These are phyloP conservation scores for Phoma sp. DNA, from an alignment of 2,329 filamentous ascomycete species.

Conservation along the genomic window DNA sequence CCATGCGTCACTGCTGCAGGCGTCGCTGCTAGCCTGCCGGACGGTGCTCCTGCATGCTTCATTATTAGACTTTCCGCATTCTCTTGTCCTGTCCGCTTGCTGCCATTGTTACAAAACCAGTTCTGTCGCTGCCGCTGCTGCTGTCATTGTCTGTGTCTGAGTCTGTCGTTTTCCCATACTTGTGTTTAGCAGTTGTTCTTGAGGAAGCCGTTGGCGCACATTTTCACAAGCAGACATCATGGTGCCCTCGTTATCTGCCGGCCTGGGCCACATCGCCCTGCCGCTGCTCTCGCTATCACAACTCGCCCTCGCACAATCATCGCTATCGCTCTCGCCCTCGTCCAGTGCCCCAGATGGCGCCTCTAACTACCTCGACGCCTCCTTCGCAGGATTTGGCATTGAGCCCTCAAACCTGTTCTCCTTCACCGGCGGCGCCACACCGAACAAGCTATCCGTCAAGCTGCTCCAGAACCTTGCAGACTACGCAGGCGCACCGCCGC, in stretches of 20 bases:
- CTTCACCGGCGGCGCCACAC: conserved; percentile 52
- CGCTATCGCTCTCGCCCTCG: conserved; percentile 40
- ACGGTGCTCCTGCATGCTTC: conserved; percentile 11
- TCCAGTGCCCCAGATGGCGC: conserved; percentile 36
- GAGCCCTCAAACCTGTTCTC: conserved; percentile 61
- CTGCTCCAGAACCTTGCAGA: conserved; percentile 57
- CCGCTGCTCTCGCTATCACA: conserved; percentile 28
- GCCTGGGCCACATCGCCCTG: conserved; percentile 13
- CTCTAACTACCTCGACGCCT: conserved; percentile 49
- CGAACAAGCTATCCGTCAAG: conserved; percentile 56
- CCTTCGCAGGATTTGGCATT: conserved; percentile 59
- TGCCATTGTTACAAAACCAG: conserved; percentile 3
- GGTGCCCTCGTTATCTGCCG: conserved; percentile 27
- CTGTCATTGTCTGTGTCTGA: background rate
- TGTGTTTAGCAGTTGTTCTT: conserved; percentile 12
- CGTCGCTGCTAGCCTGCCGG: conserved; percentile 13
- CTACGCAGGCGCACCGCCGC: conserved; percentile 56
- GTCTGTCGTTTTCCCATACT: background rate
- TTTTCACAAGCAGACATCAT: conserved; percentile 18
- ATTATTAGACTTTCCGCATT: conserved; percentile 15
- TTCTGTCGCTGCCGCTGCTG: conserved; percentile 8
- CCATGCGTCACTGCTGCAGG: conserved; percentile 16
- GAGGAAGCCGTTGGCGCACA: conserved; percentile 5
- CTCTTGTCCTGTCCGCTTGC: conserved; percentile 5
- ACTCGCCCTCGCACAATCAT: conserved; percentile 35